Evolutionary conservation across 2,329 filamentous ascomycete species (phyloP).

Genomic region (Microcyclospora pomicola): DNA sequence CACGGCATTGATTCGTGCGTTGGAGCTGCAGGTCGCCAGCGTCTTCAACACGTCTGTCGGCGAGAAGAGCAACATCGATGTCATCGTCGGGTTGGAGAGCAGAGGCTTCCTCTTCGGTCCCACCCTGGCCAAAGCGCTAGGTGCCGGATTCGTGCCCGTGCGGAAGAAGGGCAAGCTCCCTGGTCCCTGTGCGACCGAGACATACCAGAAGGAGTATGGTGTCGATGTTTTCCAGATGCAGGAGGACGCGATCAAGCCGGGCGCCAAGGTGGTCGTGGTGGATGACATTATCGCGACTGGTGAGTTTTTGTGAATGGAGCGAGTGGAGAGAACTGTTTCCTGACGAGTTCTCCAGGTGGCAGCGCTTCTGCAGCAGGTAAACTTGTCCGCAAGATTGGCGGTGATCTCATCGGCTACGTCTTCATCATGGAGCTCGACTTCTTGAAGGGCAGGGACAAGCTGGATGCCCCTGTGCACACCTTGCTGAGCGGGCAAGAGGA

Average conservation of each 20-base stretch:
- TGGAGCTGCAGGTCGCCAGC: conserved; percentile 67
- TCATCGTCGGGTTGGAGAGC: conserved; percentile 86
- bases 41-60: conserved; percentile 33
- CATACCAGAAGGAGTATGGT: conserved; percentile 92
- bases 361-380: conserved; percentile 78
- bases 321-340: neutral
- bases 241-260: conserved; percentile 64
- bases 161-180: conserved; percentile 94
- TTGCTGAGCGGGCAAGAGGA: conserved; percentile 55
- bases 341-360: conserved; percentile 47
- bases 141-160: conserved; percentile 80
- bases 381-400: conserved; percentile 75
- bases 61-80: conserved; percentile 42
- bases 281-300: conserved; percentile 98
- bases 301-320: conserved; percentile 35
- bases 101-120: conserved; percentile 93
- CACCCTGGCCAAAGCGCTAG: conserved; percentile 67
- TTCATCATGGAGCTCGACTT: conserved; percentile 95
- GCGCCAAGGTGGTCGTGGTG: conserved; percentile 82
- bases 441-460: conserved; percentile 81
- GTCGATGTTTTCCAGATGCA: conserved; percentile 95
- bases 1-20: conserved; percentile 62
- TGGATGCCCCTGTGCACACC: conserved; percentile 70
- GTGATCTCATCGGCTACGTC: conserved; percentile 72
- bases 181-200: conserved; percentile 70